Percentiles rank a stretch among this genome's conserved stretches.
Evolutionary conservation across 495 filamentous ascomycete species (phyloP).

Genomic region (Aspergillus campestris): DNA sequence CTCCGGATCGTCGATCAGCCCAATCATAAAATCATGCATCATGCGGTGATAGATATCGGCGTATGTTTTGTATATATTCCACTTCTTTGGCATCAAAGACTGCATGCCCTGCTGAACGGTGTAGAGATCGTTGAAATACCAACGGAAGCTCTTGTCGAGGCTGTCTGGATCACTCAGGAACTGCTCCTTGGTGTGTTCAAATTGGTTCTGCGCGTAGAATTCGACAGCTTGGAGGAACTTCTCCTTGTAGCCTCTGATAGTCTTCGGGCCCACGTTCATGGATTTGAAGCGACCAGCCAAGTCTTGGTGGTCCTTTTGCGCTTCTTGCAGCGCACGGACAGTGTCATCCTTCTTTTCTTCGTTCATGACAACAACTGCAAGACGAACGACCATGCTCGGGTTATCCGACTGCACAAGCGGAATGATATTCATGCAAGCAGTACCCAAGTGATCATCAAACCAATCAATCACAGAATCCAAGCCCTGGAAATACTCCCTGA

Average conservation of each 20-base stretch:
- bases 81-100: slow-evolving; percentile 86
- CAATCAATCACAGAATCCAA: slow-evolving; percentile 79
- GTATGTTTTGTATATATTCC: slow-evolving; percentile 91
- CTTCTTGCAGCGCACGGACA: slow-evolving; percentile 83
- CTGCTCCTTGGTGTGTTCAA: slow-evolving; percentile 60
- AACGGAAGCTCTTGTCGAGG: slow-evolving; percentile 76
- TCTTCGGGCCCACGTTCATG: slow-evolving; percentile 84
- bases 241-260: slow-evolving; percentile 91
- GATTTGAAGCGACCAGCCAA: slow-evolving; percentile 88
- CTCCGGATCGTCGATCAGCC: slow-evolving; percentile 70
- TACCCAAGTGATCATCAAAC: slow-evolving; percentile 92
- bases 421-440: slow-evolving; percentile 83
- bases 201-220: slow-evolving; percentile 60
- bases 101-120: slow-evolving; percentile 87
- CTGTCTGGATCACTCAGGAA: slow-evolving; percentile 77
- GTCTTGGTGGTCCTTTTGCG: slow-evolving; percentile 89
- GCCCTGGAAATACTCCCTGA: slow-evolving; percentile 82
- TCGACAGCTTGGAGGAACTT: slow-evolving; percentile 81
- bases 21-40: slow-evolving; percentile 89
- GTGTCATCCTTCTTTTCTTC: slow-evolving; percentile 94
- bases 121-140: slow-evolving; percentile 97
- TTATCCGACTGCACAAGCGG: slow-evolving; percentile 77
- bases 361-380: slow-evolving; percentile 86
- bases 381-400: slow-evolving; percentile 75
- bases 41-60: slow-evolving; percentile 79